Conservation (phyloP, 192 early-diverging fungal species). For the Podila clonocystis region DNA sequence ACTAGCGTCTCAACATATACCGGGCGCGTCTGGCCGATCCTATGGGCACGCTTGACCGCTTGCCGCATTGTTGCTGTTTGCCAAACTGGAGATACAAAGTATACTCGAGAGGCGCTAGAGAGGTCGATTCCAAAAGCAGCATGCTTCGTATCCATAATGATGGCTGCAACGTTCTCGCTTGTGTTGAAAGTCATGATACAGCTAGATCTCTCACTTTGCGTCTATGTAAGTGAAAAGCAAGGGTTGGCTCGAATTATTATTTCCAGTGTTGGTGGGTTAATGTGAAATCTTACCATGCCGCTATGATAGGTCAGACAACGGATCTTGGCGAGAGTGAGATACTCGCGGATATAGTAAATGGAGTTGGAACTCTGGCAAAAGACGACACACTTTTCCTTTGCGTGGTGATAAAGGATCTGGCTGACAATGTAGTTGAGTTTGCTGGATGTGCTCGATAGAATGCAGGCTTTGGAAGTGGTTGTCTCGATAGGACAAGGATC, state of each 20-base stretch:
- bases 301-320: constrained; percentile 64
- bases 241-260: neutral
- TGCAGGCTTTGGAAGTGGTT: neutral
- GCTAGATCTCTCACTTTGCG: constrained; percentile 49
- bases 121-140: constrained; percentile 85
- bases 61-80: constrained; percentile 77
- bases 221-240: constrained; percentile 19
- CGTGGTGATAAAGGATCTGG: constrained; percentile 39
- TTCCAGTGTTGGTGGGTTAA: no score
- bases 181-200: constrained; percentile 75
- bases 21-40: constrained; percentile 74
- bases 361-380: constrained; percentile 64
- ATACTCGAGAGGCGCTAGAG: constrained; percentile 76
- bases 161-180: constrained; percentile 49
- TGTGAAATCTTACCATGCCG: constrained; percentile 48
- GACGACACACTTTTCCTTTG: constrained; percentile 68
- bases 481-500: no score
- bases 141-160: constrained; percentile 62
- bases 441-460: constrained; percentile 58
- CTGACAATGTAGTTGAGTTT: constrained; percentile 67
- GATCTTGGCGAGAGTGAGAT: constrained; percentile 60
- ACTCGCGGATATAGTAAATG: constrained; percentile 61
- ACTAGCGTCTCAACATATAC: constrained; percentile 71
- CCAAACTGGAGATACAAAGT: constrained; percentile 81
- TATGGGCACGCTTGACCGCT: constrained; percentile 87